Base-by-base conservation (phyloP, 768 basidiomycete genomes). In the Sarcodon sp. region DNA sequence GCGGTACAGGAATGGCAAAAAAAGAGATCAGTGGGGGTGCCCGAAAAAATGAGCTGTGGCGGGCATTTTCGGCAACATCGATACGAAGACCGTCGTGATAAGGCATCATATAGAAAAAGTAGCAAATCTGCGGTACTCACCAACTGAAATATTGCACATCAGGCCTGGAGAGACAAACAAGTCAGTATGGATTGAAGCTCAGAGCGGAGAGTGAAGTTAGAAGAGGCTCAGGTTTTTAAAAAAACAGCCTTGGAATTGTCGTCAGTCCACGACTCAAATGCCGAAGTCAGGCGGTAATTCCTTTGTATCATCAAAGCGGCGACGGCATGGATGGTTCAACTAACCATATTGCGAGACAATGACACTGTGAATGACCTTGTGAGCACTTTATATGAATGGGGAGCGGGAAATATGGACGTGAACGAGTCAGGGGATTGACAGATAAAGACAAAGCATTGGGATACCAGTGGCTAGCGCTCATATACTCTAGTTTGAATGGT, bases 61-160 rank as follows among this genome's bases (percentile, higher is more conserved):
- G 85, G 86, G 86, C 86, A 77, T 61, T 84, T 88, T 88, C 86
- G 86, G 80, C 83, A 87, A 65, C 50, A 55, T 61, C 63, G 49
- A 58, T 88, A 87, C 86, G 86, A 85, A 87, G 86, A 88, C 86
- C 86, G 86, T 88, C 86, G 86, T 87, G 83, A 80, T 79, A 71
- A 66, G 75, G 63, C 83, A 86, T 85, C 82, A 81, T 79, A 48
- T 15, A 51, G 50, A 60, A 35, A 45, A 35, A 33, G 47, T 47
- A 47, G 35, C 46, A 3, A 34, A 27, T 3, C 21, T 27, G 21
- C 21, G 36, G 50, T 45, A 69, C 70, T 67, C 57, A 76, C 70
- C 31, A 15, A 41, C 47, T 46, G 31, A 52, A 46, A 7, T 47
- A 18, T 7, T 33, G 50, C n/a, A 50, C 37, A 4, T 13, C 35